Conservation (phyloP, 208 protist genomes). For the Wallacemonas sp. region DNA sequence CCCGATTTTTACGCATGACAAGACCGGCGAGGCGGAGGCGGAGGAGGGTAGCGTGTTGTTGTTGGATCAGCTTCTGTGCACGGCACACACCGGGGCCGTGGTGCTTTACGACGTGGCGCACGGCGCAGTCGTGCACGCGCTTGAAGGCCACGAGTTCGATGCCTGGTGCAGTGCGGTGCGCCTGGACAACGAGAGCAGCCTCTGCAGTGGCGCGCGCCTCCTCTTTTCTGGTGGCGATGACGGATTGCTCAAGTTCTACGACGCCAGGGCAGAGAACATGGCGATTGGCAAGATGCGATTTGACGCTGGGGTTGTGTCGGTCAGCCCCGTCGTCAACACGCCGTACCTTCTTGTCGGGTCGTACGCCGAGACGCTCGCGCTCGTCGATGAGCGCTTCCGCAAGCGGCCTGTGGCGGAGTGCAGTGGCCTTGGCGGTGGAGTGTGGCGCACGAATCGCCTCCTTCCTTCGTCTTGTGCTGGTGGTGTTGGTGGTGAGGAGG, state of each 20-base stretch:
- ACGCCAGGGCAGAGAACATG: slow-evolving; percentile 32
- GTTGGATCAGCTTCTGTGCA: slow-evolving; percentile 48
- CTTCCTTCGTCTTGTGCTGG: slow-evolving; percentile 35
- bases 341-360: slow-evolving; percentile 70
- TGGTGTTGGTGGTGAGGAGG: slow-evolving; percentile 1
- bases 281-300: slow-evolving; percentile 46
- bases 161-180: slow-evolving; percentile 76
- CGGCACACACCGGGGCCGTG: slow-evolving; percentile 67
- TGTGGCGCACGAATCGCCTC: slow-evolving; percentile 71
- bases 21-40: background rate
- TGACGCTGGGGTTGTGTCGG: slow-evolving; percentile 75
- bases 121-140: slow-evolving; percentile 21
- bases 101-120: slow-evolving; percentile 42
- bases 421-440: slow-evolving; percentile 63
- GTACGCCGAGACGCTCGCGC: slow-evolving; percentile 78
- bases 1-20: slow-evolving; percentile 25
- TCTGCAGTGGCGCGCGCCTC: slow-evolving; percentile 14
- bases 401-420: slow-evolving; percentile 47
- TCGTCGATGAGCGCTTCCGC: slow-evolving; percentile 61
- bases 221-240: slow-evolving; percentile 84
- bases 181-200: slow-evolving; percentile 6
- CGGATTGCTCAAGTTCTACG: slow-evolving; percentile 63
- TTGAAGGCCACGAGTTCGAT: slow-evolving; percentile 80
- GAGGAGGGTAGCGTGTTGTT: too few species aligned
- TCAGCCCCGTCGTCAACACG: slow-evolving; percentile 59